Evolutionary conservation across 306 rosid species (phyloP), one percentile per base, ranked within the genome.

Genomic region (Dryas drummondii): DNA sequence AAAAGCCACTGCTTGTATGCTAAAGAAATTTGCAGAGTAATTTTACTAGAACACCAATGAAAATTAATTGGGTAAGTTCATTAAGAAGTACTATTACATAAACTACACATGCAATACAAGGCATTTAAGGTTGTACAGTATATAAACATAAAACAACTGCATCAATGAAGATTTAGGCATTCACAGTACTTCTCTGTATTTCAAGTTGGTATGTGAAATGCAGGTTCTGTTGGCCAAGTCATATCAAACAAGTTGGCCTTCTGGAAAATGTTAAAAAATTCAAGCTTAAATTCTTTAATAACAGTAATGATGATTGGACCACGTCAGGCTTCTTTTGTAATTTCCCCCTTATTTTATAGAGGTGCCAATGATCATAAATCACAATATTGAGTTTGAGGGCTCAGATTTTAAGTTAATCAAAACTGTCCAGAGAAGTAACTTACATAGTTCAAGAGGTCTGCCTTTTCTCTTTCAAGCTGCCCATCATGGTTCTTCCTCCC

Each of bases 381-480:
- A 40, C 49, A 46, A 46, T 46, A 46, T 46, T 32, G 37, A 1
- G 37, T 32, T 60, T 4, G 8, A 60, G 45, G 45, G 46, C 19
- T 60, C 57, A 53, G 1, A 60, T 41, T 2, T 59, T 40, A 14
- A 64, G 69, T 64, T n/a, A 4, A 44, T 26, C 37, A 32, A 42
- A 50, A 8, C 15, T 72, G 42, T 58, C 6, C 5, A 59, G 50
- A 9, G 6, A 40, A 70, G 72, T 19, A 74, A 87, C 96, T 84
- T 85, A 93, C 98, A 68, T 88, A 88, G 78, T 79, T 79, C 87
- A 93, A 75, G 78, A 93, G 96, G 82, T 93, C 97, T 22, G 82
- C 83, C 71, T 91, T 85, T 71, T 87, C 96, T 72, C 66, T 46
- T 41, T 87, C 79, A 64, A 91, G 91, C 46, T 3, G 72, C 37